phyloP scores from a whole-genome alignment of 129 eudicot genomes.

The Lactuca saligna region DNA sequence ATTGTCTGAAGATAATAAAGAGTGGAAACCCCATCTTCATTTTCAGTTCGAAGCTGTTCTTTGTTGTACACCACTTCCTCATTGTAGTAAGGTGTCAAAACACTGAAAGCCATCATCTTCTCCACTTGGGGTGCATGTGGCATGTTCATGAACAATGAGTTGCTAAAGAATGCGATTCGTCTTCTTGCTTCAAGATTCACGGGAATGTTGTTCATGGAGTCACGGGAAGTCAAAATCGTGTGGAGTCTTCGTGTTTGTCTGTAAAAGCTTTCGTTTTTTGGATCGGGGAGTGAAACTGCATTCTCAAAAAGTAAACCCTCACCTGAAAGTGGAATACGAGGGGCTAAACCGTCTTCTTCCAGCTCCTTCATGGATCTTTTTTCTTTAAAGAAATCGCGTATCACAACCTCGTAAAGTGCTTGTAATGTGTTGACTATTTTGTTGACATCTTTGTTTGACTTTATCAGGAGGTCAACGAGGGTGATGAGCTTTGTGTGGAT shows the following conservation, averaged over 20 bases:
- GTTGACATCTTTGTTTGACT: conserved; percentile 52
- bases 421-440: conserved; percentile 74
- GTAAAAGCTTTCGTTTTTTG: conserved; percentile 60
- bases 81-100: conserved; percentile 88
- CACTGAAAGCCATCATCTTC: conserved; percentile 95
- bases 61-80: conserved; percentile 85
- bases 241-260: conserved; percentile 79
- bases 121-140: conserved; percentile 99
- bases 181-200: conserved; percentile 92
- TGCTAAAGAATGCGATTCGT: conserved; percentile 87
- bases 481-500: conserved; percentile 66
- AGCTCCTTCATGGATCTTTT: conserved; percentile 52
- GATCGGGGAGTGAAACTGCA: conserved; percentile 63
- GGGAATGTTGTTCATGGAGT: conserved; percentile 84
- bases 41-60: conserved; percentile 83
- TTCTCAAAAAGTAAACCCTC: conserved; percentile 72
- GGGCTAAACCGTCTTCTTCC: conserved; percentile 82
- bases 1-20: conserved; percentile 86
- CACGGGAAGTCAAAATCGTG: conserved; percentile 79
- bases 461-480: conserved; percentile 53
- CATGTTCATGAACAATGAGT: conserved; percentile 94
- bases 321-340: conserved; percentile 51
- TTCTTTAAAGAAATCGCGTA: conserved; percentile 74
- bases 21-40: conserved; percentile 93
- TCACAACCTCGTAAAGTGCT: conserved; percentile 75